phyloP scores from a whole-genome alignment of 768 basidiomycete species.

The Pseudohyphozyma bogoriensis region DNA sequence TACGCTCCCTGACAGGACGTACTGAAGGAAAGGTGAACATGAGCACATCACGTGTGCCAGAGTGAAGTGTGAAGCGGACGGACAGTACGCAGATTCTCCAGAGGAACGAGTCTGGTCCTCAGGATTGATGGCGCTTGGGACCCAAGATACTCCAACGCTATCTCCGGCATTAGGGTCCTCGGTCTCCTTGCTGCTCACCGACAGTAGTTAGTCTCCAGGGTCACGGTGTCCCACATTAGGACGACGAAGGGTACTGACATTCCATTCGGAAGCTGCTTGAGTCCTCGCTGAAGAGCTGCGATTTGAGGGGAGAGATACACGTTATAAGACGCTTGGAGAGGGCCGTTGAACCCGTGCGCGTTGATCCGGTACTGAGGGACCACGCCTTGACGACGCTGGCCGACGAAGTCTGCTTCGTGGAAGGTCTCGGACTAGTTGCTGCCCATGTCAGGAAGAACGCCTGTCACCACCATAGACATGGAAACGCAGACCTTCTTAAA shows the following conservation, averaged over 20 bases:
- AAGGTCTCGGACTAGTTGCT: background rate
- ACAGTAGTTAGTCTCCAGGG: too few relatives aligned
- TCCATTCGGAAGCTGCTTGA: background rate
- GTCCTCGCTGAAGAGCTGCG: background rate
- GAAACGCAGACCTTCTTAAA: constrained; percentile 1
- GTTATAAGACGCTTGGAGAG: background rate
- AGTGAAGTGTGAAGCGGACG: background rate
- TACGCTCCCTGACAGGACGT: background rate
- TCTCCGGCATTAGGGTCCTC: background rate
- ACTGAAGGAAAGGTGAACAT: background rate
- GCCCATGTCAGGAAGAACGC: background rate
- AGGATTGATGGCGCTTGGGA: constrained; percentile 7
- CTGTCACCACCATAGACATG: background rate
- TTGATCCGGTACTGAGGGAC: background rate
- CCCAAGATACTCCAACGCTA: constrained; percentile 8
- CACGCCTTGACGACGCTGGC: background rate
- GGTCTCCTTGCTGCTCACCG: constrained; percentile 2
- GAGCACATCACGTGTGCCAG: background rate
- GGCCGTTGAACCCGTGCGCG: background rate
- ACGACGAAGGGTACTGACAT: too few relatives aligned
- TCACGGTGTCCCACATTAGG: too few relatives aligned
- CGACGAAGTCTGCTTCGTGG: background rate
- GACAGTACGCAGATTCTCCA: constrained; percentile 17
- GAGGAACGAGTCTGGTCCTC: background rate
- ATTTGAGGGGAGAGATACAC: background rate